Base-by-base conservation (phyloP, 2,329 filamentous ascomycete species). In the Sarocladium brachiariae region DNA sequence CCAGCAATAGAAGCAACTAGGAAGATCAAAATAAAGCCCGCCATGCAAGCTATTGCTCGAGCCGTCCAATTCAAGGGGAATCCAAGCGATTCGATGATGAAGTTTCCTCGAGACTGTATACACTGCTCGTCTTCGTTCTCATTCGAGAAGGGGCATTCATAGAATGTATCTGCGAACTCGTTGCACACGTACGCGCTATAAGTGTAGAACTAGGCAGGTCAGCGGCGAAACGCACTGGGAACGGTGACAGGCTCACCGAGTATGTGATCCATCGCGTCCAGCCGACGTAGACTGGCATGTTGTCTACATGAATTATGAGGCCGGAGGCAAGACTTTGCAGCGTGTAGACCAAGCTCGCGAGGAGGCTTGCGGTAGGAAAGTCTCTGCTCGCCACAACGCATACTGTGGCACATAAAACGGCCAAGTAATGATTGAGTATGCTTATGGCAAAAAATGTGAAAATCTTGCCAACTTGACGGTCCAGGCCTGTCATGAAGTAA, bases 401-500 rank as follows among this genome's bases (percentile, higher is more conserved):
- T 2, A 80, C 72, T 54, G 82, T 81, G 1, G 87, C 85, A 58
- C 86, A 84, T 1, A 80, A 84, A 10, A 90, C 79, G 1, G 85
- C 80, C 30, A 87, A 82, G 55, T 87, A 88, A 53, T 91, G 87
- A 37, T 81, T 82, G 2, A 90, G 63, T 5, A 90, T 63, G 0
- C 82, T 76, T 31, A 89, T 72, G 2, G 75, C 70, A 55, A 90
- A 84, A 67, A 89, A 90, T 0, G 76, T 81, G 52, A 90, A 81
- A 63, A 89, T 89, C 50, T 84, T 78, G 1, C 59, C 65, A 0
- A 74, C 78, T 8, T 82, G 75, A 2, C 75, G 71, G 43, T 86
- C 78, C 57, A 89, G 87, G 0, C 85, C 86, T 6, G 81, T 79
- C 83, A 90, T 88, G 62, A 88, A 89, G 63, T 89, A 91, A 60